Evolutionary conservation across 495 filamentous ascomycete genomes (phyloP), one percentile per base, ranked within the genome.

Genomic region (Penicillium bovifimosum): DNA sequence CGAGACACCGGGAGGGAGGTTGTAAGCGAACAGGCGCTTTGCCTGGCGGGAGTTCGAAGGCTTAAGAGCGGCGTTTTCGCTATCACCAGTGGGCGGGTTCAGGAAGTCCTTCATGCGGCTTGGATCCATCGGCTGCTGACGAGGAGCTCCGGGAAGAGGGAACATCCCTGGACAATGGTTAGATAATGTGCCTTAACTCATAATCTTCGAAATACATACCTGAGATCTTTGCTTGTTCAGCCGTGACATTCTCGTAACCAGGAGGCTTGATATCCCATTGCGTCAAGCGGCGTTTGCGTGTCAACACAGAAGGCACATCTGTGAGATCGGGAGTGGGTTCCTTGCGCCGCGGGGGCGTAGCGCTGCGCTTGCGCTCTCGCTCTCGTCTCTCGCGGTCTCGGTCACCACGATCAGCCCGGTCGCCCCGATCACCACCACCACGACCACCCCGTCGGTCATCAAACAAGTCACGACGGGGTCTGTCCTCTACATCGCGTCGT

Each of bases 221-320:
- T n/a, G 93, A 99, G 31, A 99, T 80, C 77, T 99, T 99, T 24
- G 93, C 95, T 66, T 97, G 95, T 68, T 99, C 93, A 20, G 93
- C 95, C 10, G 95, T 96, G 54, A 99, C 93, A 72, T 95, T 96
- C 69, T 97, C 93, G 62, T 99, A 99, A 27, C 93, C 92, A 17
- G 90, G 89, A 10, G 93, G 93, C 75, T 97, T 99, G 68, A 99
- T 96, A 67, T 99, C 93, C 93, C 93, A 99, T 68, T 97, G 95
- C 27, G 91, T 96, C 75, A 97, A 72, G 47, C 93, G 84, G 59
- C 93, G 84, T 77, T 88, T 90, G 50, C 91, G 84, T 58, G 90
- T 83, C 47, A 87, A 74, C 47, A 99, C 75, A 8, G 89, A 81
- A 24, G 83, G 74, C 52, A 90, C 75, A 60, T 95, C 85, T 53